Conservation (phyloP, 148 eudicot species). For the Rheum nobile region DNA sequence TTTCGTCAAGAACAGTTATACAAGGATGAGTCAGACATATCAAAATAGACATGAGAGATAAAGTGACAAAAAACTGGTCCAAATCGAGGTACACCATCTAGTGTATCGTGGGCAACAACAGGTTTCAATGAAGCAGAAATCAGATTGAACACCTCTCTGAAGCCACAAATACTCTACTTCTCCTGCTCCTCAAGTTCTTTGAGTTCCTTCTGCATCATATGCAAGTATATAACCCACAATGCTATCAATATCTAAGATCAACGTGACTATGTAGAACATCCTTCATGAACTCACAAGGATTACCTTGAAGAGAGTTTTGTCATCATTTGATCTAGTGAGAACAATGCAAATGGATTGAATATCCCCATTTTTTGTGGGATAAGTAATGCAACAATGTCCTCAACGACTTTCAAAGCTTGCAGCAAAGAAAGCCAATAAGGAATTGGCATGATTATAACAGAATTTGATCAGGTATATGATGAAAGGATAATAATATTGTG, state of each 20-base stretch:
- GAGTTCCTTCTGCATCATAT: conserved; percentile 43
- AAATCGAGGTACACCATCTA: conserved; percentile 82
- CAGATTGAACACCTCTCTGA: conserved; percentile 84
- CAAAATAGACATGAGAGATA: too few relatives aligned
- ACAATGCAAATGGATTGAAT: conserved; percentile 64
- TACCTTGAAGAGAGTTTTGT: too few relatives aligned
- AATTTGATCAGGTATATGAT: neutral
- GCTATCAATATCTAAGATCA: too few relatives aligned
- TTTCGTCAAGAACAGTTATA: too few relatives aligned
- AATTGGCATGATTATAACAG: too few relatives aligned
- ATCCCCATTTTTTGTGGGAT: conserved; percentile 50
- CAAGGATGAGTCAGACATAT: too few relatives aligned
- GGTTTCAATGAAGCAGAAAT: conserved; percentile 87
- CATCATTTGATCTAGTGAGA: conserved; percentile 51
- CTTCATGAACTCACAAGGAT: too few relatives aligned
- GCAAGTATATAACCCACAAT: too few relatives aligned
- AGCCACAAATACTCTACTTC: conserved; percentile 61
- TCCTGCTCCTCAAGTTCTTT: conserved; percentile 52
- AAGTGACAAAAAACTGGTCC: too few relatives aligned
- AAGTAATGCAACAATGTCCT: conserved; percentile 57
- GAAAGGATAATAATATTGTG: neutral
- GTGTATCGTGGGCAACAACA: conserved; percentile 70
- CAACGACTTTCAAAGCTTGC: conserved; percentile 30
- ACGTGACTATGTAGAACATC: too few relatives aligned
- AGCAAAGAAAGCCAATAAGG: too few relatives aligned